Base-by-base conservation (phyloP, 1,284 basidiomycete species). In the Heliocybe sulcata region DNA sequence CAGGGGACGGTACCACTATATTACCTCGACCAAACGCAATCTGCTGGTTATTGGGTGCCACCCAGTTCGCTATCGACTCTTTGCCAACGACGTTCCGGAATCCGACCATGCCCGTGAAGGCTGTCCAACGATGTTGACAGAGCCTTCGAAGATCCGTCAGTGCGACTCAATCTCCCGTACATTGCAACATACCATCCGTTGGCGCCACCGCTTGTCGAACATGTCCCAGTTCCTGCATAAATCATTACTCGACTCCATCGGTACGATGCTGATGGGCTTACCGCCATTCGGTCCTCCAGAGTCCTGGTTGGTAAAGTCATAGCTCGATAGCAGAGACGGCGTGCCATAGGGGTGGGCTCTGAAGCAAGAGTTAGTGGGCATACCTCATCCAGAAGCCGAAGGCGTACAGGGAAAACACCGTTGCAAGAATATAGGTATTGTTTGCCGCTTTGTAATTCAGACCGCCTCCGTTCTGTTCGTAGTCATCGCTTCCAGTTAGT, bases 311-410 rank as follows among this genome's bases (percentile, higher is more conserved):
- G 72, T 70, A 67, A 79, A 83, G 12, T 73, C 69, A 63, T 82
- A 89, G 59, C 80, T 79, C 0, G 83, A 87, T 0, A 87, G 71
- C 52, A 88, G 69, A 0, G 81, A 80, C 0, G 85, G 83, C 2
- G 77, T 82, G 52, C 85, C 85, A 63, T 83, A 88, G 0, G 83
- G 74, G 63, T 85, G 81, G 0, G 83, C 80, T 12, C 69, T 70
- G 38, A 3, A 47, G 45, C 16, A 35, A 25, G 14, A 19, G 10
- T 50, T 25, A 26, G 2, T 14, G 45, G 2, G 19, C 2, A 55
- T 23, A n/a, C 31, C 2, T 25, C 10, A n/a, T 16, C 26, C 23
- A 33, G 29, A 29, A 16, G 52, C 10, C 4, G 29, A 16, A 59
- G 14, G 45, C 2, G 14, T 29, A 31, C 65, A 87, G 74, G 0